Evolutionary conservation across 2,329 filamentous ascomycete species (phyloP), one percentile per base, ranked within the genome.

Genomic region (Plenodomus lindquistii): DNA sequence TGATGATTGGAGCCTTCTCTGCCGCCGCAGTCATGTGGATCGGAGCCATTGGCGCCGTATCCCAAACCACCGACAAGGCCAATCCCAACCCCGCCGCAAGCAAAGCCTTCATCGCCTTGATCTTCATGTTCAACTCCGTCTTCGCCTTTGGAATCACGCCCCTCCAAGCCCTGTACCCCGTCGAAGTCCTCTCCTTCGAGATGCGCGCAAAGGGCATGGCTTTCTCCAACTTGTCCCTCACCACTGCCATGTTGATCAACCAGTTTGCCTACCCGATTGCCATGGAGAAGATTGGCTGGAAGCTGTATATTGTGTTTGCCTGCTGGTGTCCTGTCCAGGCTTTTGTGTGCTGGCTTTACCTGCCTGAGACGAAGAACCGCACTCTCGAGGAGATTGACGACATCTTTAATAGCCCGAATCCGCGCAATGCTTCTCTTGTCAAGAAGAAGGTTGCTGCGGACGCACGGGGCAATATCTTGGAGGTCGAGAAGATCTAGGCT

Each of bases 91-190:
- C 48, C 11, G n/a, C 60, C 8, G 50, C 61, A 18, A 53, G 51
- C 37, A 55, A 70, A 20, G 67, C 59, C 15, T 65, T 66, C 2
- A 63, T 72, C 24, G 67, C 66, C 22, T 56, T 60, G 27, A 62
- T 72, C 20, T 72, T 69, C 51, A 45, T 71, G 11, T 72, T 72
- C 59, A 61, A 62, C 19, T 62, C 65, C 34, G 59, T 63, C 40
- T 73, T 65, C 48, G 48, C 63, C 8, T 62, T 63, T 35, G 70
- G 69, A 42, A 65, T 67, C 50, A 73, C 70, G 2, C 69, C 69
- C 11, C 59, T 71, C 5, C 67, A 66, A 43, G 66, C 63, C 1
- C 52, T 71, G 1, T 72, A 70, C 45, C 57, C 65, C 13, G 65
- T 67, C 10, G 69, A 72, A 37, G 63, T 65, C n/a, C 63, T 72